A percentile compares a stretch with the other conserved stretches of the same genome.
These are phyloP conservation scores for sunflower (Helianthus annuus) DNA, from an alignment of 129 eudicot genomes.

Conservation along the genomic window HanXRQr2.0-SUNRISE NC_035447.2:162875209-162875708, in stretches of 20 bases:
- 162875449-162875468: conserved; percentile 79
- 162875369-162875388: no score
- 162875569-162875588: conserved; percentile 83
- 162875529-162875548: conserved; percentile 86
- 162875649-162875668: background rate
- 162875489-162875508: conserved; percentile 98
- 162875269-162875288: background rate
- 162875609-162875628: background rate
- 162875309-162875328: background rate
- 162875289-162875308: background rate
- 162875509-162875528: conserved; percentile 81
- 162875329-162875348: no score
- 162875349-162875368: no score
- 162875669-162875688: conserved; percentile 80
- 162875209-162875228: conserved; percentile 19
- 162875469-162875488: conserved; percentile 77
- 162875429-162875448: conserved; percentile 93
- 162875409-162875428: conserved; percentile 27
- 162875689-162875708: conserved; percentile 87
- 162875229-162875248: conserved; percentile 2
- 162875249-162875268: conserved; percentile 15
- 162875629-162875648: background rate
- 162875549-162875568: conserved; percentile 97
- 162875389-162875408: background rate
- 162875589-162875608: background rate